Percentiles rank a stretch among this genome's conserved stretches.
Conservation (phyloP, 495 filamentous ascomycete genomes). For the Sordaria brevicollis region DNA sequence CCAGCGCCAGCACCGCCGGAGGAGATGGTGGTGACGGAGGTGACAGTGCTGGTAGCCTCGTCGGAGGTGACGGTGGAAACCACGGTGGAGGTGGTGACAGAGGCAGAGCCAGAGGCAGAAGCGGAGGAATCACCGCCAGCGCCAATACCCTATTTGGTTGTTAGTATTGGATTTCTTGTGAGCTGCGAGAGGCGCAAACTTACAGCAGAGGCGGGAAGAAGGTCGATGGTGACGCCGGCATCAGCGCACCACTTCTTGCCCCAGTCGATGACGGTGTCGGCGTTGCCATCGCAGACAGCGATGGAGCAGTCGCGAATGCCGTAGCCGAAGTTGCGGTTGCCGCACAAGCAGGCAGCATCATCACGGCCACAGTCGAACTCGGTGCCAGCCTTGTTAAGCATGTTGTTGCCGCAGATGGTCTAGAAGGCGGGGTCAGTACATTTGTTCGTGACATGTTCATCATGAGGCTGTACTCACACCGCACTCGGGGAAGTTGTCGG, state of each 20-base stretch:
- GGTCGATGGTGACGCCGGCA: slow-evolving; percentile 3
- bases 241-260: slow-evolving; percentile 24
- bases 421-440: slow-evolving; percentile 22
- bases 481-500: slow-evolving; percentile 22
- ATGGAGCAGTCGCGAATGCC: slow-evolving; percentile 73
- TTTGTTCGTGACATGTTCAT: not conserved
- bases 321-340: slow-evolving; percentile 52
- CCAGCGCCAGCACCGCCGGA: not conserved
- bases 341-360: slow-evolving; percentile 63
- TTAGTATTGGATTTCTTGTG: not conserved
- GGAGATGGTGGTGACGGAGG: slow-evolving; percentile 16
- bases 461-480: slow-evolving; percentile 27
- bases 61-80: slow-evolving; percentile 23
- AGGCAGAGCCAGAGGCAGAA: not conserved
- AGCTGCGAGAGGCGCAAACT: not conserved
- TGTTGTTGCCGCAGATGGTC: slow-evolving; percentile 60
- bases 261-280: slow-evolving; percentile 22
- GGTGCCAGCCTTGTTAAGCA: slow-evolving; percentile 47
- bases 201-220: slow-evolving; percentile 19
- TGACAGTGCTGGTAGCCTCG: slow-evolving; percentile 13
- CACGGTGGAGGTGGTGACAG: slow-evolving; percentile 18
- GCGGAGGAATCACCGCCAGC: not conserved
- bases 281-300: slow-evolving; percentile 45
- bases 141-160: not conserved
- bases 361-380: slow-evolving; percentile 46